Evolutionary conservation across 306 rosid genomes (phyloP), one percentile per base, ranked within the genome.

Genomic region (Prunus dulcis): DNA sequence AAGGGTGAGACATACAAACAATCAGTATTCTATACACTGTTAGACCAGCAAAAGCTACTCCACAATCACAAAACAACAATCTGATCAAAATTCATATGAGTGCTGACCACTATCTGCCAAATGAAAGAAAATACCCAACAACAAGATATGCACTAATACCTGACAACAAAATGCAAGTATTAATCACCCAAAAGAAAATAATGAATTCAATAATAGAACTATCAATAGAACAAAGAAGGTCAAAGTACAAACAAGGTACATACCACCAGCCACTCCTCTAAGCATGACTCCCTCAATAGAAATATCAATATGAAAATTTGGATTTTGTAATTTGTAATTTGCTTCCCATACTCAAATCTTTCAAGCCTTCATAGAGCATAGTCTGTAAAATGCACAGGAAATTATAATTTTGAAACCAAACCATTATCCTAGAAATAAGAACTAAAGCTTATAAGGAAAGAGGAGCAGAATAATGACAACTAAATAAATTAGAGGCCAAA

Each of bases 261-360:
- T 88, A 93, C 98, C 98, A 69, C 96, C 98, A 64, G 98, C 96
- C 79, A 93, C 84, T 67, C 96, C 96, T 76, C 95, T 96, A 69
- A 89, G 83, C 49, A 89, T 73, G 55, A 93, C 89, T 71, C 98
- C 98, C 82, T 93, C 91, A 38, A 89, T 43, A 17, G 98, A 86
- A 80, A 84, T 82, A 80, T 81, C 86, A 55, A 69, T 81, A 41
- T 82, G 89, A 85, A 68, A 82, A 52, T 79, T 79, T 56, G 86
- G 69, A 78, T 78, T 30, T 71, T 23, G 93, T 86, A 89, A 82
- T 30, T 71, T 23, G 93, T 86, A 89, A 82, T 79, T 85, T 69
- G 82, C 88, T 89, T 89, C 81, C 92, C 95, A 67, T 83, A 68
- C 73, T 87, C 87, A 71, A 74, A 65, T 91, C 93, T 85, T 93